Percentiles rank a stretch among this genome's conserved stretches.
phyloP scores from a whole-genome alignment of 23 red algal genomes.

The Cyanidiococcus yangmingshanensis region DNA sequence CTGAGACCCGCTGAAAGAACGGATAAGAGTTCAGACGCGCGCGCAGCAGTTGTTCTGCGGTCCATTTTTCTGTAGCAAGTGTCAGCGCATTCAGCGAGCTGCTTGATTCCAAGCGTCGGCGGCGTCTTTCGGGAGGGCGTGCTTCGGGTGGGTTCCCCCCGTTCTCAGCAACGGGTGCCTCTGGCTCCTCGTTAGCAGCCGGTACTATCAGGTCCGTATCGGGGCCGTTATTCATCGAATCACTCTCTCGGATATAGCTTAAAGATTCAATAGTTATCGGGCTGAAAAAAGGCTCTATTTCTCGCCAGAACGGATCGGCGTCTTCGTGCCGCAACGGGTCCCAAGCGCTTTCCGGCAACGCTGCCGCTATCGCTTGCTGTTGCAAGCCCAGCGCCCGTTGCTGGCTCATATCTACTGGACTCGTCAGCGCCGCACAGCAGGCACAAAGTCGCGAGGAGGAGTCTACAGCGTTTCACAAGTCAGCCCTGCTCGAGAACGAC shows the following conservation, averaged over 20 bases:
- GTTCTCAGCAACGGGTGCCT: not conserved
- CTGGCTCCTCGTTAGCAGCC: not conserved
- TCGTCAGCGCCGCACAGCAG: no score
- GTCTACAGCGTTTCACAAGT: no score
- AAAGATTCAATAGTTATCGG: slow-evolving; percentile 9
- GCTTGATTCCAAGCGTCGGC: not conserved
- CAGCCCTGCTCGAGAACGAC: no score
- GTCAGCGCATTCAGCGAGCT: not conserved
- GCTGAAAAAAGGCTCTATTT: slow-evolving; percentile 11
- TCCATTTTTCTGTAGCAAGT: not conserved
- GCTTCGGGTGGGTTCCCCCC: not conserved
- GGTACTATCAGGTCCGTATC: slow-evolving; percentile 3
- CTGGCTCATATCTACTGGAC: not conserved
- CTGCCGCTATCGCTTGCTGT: not conserved
- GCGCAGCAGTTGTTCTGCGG: not conserved
- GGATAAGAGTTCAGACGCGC: slow-evolving; percentile 3
- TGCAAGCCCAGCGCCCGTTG: not conserved
- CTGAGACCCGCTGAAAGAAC: slow-evolving; percentile 1
- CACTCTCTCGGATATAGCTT: not conserved
- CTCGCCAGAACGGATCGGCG: slow-evolving; percentile 20
- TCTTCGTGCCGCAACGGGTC: slow-evolving; percentile 14
- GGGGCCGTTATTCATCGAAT: slow-evolving; percentile 9
- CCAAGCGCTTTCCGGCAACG: not conserved
- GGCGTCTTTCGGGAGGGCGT: not conserved
- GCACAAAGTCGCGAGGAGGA: no score